Conservation (phyloP, 305 asterid species). For the Solanum hybrid region DNA sequence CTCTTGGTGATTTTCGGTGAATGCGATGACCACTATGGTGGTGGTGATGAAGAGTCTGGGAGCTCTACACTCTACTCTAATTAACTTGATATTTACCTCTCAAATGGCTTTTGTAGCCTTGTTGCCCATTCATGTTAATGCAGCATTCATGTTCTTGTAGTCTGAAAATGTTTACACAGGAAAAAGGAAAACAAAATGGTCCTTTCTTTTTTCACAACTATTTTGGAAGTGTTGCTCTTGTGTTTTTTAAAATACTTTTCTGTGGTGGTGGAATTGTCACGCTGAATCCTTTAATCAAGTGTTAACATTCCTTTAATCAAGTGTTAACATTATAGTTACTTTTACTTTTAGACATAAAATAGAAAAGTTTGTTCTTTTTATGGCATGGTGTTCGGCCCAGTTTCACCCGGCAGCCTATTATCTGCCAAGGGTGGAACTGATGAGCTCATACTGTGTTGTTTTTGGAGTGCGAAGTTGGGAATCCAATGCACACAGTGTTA, state of each 20-base stretch:
- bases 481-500: background rate
- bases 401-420: background rate
- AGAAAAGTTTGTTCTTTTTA: background rate
- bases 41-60: background rate
- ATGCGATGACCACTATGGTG: background rate
- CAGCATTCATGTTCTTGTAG: background rate
- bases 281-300: background rate
- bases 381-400: background rate
- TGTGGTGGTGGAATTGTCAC: background rate
- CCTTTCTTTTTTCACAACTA: background rate
- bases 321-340: background rate
- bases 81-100: background rate
- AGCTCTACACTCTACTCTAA: background rate
- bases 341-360: background rate
- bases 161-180: background rate
- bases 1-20: background rate
- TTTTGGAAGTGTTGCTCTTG: background rate
- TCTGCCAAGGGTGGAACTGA: background rate
- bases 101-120: background rate
- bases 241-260: background rate
- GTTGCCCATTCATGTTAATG: background rate
- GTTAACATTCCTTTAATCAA: background rate
- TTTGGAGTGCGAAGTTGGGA: background rate
- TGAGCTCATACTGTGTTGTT: background rate
- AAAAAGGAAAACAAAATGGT: background rate